Percentiles rank a stretch among this genome's conserved stretches.
These are phyloP conservation scores for sweet orange (Citrus sinensis) DNA, from an alignment of 345 rosid genomes.

Conservation along the genomic window DNA sequence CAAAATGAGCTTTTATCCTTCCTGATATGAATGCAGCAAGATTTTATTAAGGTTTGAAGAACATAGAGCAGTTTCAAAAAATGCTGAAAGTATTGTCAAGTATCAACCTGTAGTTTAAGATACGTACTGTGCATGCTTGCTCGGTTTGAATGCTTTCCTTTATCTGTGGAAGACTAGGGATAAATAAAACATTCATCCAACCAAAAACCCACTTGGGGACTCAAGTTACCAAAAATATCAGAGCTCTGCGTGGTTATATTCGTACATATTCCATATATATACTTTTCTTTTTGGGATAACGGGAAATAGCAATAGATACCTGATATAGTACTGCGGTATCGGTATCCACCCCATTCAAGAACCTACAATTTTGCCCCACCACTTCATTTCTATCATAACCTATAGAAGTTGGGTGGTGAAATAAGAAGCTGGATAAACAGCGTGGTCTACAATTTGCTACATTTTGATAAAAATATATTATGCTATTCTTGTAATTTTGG, in stretches of 20 bases:
- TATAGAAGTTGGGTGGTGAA: constrained; percentile 20
- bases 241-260: no score
- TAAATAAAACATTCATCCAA: constrained; percentile 8
- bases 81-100: constrained; percentile 29
- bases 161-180: constrained; percentile 45
- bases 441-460: not conserved
- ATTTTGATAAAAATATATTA: not conserved
- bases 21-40: constrained; percentile 41
- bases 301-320: constrained; percentile 33
- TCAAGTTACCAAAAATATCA: not conserved
- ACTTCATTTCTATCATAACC: constrained; percentile 87
- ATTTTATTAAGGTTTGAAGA: constrained; percentile 3
- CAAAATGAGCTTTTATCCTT: constrained; percentile 77
- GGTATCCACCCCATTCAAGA: constrained; percentile 70
- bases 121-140: constrained; percentile 85
- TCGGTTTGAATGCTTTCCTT: constrained; percentile 57
- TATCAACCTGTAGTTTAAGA: constrained; percentile 92
- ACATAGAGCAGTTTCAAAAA: not conserved
- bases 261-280: no score
- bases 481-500: not conserved
- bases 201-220: constrained; percentile 1
- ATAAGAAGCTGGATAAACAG: constrained; percentile 9
- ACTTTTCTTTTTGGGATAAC: not conserved
- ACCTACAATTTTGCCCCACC: constrained; percentile 68
- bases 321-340: constrained; percentile 47